A percentile compares a stretch with the other conserved stretches of the same genome.
phyloP scores from a whole-genome alignment of 106 monocot species.

The Apostasia ramifera region DNA sequence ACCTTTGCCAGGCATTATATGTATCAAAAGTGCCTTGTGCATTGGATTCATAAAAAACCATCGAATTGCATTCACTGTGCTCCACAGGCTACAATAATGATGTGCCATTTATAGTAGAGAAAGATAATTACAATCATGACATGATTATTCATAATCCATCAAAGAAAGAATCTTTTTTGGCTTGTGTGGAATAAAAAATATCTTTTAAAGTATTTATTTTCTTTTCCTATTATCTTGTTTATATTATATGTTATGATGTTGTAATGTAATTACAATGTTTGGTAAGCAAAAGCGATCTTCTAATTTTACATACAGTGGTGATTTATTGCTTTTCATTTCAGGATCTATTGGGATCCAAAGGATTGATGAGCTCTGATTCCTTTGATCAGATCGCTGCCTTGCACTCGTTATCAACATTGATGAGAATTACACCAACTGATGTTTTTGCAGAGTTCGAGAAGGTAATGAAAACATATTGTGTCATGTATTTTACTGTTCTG shows the following conservation, averaged over 20 bases:
- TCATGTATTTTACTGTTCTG: background rate
- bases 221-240: background rate
- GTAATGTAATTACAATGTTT: too few species aligned
- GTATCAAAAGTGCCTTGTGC: too few species aligned
- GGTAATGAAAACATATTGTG: slow-evolving; percentile 20
- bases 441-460: slow-evolving; percentile 75
- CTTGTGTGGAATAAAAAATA: too few species aligned
- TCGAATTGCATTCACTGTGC: too few species aligned
- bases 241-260: background rate
- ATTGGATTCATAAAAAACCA: too few species aligned
- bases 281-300: too few species aligned
- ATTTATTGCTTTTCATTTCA: slow-evolving; percentile 13
- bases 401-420: slow-evolving; percentile 60
- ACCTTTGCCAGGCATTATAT: too few species aligned
- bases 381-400: slow-evolving; percentile 49
- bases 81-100: too few species aligned
- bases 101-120: too few species aligned
- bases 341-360: slow-evolving; percentile 69
- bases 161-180: too few species aligned
- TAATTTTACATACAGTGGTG: background rate
- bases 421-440: slow-evolving; percentile 70
- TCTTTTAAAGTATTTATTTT: background rate
- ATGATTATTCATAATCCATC: too few species aligned
- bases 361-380: slow-evolving; percentile 57
- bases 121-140: too few species aligned